Conservation (phyloP, 139 green algal species). For the Gonium pectorale region DNA sequence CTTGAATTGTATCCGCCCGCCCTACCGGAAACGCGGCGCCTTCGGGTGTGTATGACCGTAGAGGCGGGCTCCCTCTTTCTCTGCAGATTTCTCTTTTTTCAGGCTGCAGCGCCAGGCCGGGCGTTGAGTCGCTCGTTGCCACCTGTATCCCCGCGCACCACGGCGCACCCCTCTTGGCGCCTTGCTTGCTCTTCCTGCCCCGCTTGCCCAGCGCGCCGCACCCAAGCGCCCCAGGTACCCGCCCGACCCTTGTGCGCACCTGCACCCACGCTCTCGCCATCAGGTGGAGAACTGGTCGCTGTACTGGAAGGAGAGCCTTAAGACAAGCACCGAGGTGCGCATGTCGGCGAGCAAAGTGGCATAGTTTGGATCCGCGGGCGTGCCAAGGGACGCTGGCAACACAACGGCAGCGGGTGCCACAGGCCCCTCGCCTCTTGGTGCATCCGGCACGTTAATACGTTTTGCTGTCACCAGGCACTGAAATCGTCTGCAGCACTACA, state of each 20-base stretch:
- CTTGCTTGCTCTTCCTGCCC: no score
- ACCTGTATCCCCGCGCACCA: no score
- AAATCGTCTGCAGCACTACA: background rate
- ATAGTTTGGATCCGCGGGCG: background rate
- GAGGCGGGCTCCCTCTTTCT: no score
- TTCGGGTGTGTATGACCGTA: no score
- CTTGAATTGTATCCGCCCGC: no score
- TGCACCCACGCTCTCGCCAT: background rate
- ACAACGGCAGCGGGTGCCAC: background rate
- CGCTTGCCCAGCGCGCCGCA: no score
- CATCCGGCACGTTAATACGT: background rate
- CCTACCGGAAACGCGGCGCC: no score
- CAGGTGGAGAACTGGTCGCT: slow-evolving; percentile 82
- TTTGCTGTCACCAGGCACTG: background rate
- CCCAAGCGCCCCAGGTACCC: no score
- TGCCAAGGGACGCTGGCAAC: background rate
- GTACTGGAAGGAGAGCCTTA: slow-evolving; percentile 90
- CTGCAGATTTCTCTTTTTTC: no score
- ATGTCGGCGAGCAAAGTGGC: background rate
- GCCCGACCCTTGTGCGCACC: background rate
- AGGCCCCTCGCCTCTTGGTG: background rate
- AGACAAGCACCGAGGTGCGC: slow-evolving; percentile 58
- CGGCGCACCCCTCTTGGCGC: no score
- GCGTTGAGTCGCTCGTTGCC: no score
- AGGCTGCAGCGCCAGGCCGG: no score